Percentiles rank a stretch among this genome's conserved stretches.
Conservation (phyloP, 2,329 filamentous ascomycete species). For the Leptographium flavum region DNA sequence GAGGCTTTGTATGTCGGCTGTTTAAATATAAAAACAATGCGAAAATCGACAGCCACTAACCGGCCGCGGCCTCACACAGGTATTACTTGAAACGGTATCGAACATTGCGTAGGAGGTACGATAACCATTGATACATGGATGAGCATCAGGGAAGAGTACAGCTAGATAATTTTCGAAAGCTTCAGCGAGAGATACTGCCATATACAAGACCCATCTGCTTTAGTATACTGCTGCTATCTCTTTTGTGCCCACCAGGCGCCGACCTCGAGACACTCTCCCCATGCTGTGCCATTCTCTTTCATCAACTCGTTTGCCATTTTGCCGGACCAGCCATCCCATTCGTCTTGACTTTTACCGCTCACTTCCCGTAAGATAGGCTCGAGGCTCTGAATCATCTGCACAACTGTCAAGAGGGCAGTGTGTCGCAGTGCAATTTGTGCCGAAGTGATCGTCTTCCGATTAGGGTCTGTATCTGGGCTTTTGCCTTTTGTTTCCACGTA, state of each 20-base stretch:
- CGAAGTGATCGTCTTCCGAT: conserved; percentile 33
- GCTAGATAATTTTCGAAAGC: too few relatives aligned
- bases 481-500: conserved; percentile 36
- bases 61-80: conserved; percentile 27
- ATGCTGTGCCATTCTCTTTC: conserved; percentile 61
- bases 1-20: conserved; percentile 68
- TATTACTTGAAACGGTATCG: conserved; percentile 91
- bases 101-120: conserved; percentile 69
- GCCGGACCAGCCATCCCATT: conserved; percentile 83
- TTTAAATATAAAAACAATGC: too few relatives aligned
- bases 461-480: conserved; percentile 15
- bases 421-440: conserved; percentile 61
- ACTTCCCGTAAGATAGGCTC: conserved; percentile 71
- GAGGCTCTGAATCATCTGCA: conserved; percentile 72
- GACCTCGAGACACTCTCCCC: conserved; percentile 74
- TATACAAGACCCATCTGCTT: neutral
- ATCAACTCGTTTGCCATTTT: conserved; percentile 78
- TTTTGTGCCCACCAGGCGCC: conserved; percentile 88
- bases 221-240: conserved; percentile 19
- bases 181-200: neutral
- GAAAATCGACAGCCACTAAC: neutral
- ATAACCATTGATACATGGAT: conserved; percentile 17
- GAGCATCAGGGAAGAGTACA: conserved; percentile 1
- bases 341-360: conserved; percentile 76
- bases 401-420: conserved; percentile 67